Evolutionary conservation across 148 eudicot species (phyloP), one percentile per base, ranked within the genome.

Genomic region (Silene uniflora): DNA sequence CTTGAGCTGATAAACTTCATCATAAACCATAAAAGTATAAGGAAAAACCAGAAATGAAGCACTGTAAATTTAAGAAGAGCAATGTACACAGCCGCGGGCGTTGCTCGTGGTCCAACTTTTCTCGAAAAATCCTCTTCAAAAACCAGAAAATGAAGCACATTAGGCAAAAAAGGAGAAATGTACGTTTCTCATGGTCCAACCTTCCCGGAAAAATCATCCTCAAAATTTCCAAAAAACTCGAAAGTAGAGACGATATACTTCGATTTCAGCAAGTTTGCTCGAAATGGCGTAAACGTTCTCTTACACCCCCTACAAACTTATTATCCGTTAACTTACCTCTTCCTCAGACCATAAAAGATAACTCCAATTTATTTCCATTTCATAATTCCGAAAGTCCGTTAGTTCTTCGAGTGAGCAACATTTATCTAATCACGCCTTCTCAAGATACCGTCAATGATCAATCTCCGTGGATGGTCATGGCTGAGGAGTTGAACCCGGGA

Each of bases 401-500:
- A 62, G 22, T 46, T 7, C 69, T 62, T n/a, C n/a, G n/a, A n/a
- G n/a, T n/a, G n/a, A n/a, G n/a, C n/a, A n/a, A n/a, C n/a, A n/a
- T n/a, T n/a, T 75, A 75, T n/a, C 46, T 75, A 10, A 75, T 75
- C 70, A 63, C 42, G 22, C 71, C 76, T 73, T 24, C 46, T 62
- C 71, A 22, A 42, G 10, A n/a, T 42, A 13, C 39, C 5, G 0
- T 2, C 0, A 19, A 67, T 18, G 25, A 42, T 67, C 42, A 49
- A 18, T 19, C 58, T 29, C 61, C 77, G 25, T 75, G 77, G 77
- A 75, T 75, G 70, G 11, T 75, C 70, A 75, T 63, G 77, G 77
- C 22, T 0, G 69, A 49, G 47, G 77, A 63, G 67, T 46, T 55
- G 62, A 47, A 75, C 46, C 42, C 60, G 10, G 77, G 77, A 0